Evolutionary conservation across 2,329 filamentous ascomycete genomes (phyloP).

Genomic region (Chlorencoelia australis): DNA sequence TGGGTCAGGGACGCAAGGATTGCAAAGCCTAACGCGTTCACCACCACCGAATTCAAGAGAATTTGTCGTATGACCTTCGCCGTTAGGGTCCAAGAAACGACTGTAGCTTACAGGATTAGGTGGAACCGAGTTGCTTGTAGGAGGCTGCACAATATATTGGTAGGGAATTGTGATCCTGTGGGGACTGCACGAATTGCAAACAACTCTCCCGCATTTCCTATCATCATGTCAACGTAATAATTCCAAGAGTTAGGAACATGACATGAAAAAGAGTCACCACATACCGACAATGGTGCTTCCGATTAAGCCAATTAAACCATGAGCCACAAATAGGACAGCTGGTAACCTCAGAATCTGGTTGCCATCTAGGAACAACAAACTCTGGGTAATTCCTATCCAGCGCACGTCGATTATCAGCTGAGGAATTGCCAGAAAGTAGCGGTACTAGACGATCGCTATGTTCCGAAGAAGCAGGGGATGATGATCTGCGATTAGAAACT

Average conservation of each 20-base stretch:
- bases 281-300: slow-evolving; percentile 87
- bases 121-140: slow-evolving; percentile 28
- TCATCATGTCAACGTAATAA: slow-evolving; percentile 2
- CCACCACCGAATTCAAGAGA: slow-evolving; percentile 44
- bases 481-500: too few relatives aligned
- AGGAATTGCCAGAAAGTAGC: too few relatives aligned
- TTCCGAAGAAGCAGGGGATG: too few relatives aligned
- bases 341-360: slow-evolving; percentile 74
- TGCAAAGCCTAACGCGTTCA: slow-evolving; percentile 60
- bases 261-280: slow-evolving; percentile 19
- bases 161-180: slow-evolving; percentile 91
- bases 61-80: slow-evolving; percentile 13
- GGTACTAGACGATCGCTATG: too few relatives aligned
- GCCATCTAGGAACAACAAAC: slow-evolving; percentile 66
- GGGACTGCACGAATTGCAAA: slow-evolving; percentile 82
- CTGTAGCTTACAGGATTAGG: slow-evolving; percentile 7
- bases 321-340: slow-evolving; percentile 76
- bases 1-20: slow-evolving; percentile 63
- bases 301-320: slow-evolving; percentile 61
- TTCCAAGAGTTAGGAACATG: neutral
- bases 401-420: too few relatives aligned
- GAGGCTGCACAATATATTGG: slow-evolving; percentile 81
- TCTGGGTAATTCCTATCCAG: too few relatives aligned
- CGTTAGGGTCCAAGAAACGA: slow-evolving; percentile 13
- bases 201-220: slow-evolving; percentile 85